A percentile compares a stretch with the other conserved stretches of the same genome.
Evolutionary conservation across 1,284 basidiomycete genomes (phyloP).

Genomic region (Trichosporon asahii): DNA sequence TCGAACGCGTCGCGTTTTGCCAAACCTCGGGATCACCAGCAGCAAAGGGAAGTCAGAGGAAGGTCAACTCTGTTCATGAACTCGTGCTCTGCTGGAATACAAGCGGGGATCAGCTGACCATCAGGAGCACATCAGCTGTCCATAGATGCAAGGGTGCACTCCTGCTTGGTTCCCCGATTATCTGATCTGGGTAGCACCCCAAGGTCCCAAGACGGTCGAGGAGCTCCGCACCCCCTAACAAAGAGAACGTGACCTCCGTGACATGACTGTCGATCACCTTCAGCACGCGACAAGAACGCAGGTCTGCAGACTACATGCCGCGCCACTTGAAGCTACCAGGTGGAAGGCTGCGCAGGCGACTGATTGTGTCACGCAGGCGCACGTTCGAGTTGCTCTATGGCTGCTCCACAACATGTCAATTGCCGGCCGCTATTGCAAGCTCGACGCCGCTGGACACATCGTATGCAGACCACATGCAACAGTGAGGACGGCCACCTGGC

Average conservation of each 20-base stretch:
- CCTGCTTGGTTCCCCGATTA: not conserved
- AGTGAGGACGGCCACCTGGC: not conserved
- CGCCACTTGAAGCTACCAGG: no score
- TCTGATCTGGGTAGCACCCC: not conserved
- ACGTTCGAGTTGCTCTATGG: not conserved
- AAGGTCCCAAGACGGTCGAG: not conserved
- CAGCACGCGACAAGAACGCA: not conserved
- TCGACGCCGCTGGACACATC: no score
- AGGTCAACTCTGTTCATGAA: not conserved
- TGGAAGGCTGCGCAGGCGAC: not conserved
- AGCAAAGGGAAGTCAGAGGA: not conserved
- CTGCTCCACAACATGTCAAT: no score
- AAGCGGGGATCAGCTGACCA: not conserved
- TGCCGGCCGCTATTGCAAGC: no score
- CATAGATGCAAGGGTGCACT: not conserved
- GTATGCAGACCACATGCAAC: not conserved
- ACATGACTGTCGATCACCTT: not conserved
- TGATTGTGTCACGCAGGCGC: not conserved
- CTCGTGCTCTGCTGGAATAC: not conserved
- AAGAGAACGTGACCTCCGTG: not conserved
- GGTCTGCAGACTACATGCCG: not conserved
- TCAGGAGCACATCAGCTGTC: not conserved
- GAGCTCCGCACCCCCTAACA: not conserved
- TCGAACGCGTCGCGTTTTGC: not conserved
- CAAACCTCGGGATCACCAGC: not conserved